phyloP scores from a whole-genome alignment of 108 stramenopile species.

The Aurantiochytrium sp. region DNA sequence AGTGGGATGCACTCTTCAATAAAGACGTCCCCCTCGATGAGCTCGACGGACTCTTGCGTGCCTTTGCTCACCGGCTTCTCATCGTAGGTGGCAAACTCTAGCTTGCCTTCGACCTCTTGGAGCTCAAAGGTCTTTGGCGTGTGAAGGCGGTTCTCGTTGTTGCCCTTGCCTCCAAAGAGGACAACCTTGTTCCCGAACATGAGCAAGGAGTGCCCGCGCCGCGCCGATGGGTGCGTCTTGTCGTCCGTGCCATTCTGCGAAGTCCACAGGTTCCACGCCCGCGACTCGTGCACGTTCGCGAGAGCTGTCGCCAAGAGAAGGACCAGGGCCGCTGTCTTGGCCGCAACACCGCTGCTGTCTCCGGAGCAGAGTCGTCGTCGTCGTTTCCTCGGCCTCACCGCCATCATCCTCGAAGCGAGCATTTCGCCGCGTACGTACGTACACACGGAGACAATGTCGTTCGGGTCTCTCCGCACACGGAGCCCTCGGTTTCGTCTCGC shows the following conservation, averaged over 20 bases:
- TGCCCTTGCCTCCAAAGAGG: slow-evolving; percentile 60
- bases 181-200: slow-evolving; percentile 41
- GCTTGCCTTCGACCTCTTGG: slow-evolving; percentile 45
- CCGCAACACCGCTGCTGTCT: no score
- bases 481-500: no score
- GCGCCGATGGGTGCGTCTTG: slow-evolving; percentile 21
- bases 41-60: not conserved
- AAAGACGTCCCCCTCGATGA: slow-evolving; percentile 20
- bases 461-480: no score
- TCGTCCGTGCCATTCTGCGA: not conserved
- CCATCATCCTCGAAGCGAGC: no score
- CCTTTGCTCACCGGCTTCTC: slow-evolving; percentile 42
- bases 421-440: no score
- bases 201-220: slow-evolving; percentile 47
- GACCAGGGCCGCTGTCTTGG: not conserved
- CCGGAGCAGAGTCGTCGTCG: no score
- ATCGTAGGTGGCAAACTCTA: slow-evolving; percentile 64
- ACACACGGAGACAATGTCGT: no score
- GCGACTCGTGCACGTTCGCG: not conserved
- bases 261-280: slow-evolving; percentile 8
- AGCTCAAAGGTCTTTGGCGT: slow-evolving; percentile 51
- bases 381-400: no score
- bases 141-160: slow-evolving; percentile 46
- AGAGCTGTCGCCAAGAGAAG: not conserved
- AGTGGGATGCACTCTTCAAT: slow-evolving; percentile 32